Base-by-base conservation (phyloP, 1,284 basidiomycete species). In the Irpex lacteus region DNA sequence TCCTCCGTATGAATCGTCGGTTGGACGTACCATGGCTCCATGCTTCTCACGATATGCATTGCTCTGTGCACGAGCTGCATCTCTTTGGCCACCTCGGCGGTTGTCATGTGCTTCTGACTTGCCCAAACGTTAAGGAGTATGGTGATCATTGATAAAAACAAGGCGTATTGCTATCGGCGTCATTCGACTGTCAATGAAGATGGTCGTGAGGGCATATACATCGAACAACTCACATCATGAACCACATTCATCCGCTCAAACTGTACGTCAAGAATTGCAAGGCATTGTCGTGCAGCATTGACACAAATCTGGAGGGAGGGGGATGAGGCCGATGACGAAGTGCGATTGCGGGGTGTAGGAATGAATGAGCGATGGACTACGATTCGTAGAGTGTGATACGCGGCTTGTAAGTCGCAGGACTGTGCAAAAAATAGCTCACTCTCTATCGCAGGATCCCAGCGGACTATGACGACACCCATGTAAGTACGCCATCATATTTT, bases 291-390 rank as follows among this genome's bases (percentile, higher is more conserved):
- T 9, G 40, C 40, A 15, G 40, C 40, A 44, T 44, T 7, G 15
- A 15, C 15, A 44, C 40, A 11, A 11, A 44, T 9, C 40, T 9
- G 15, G 40, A 44, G 40, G 40, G 15, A 44, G 40, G 40, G 40
- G 8, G 40, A 44, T 5, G 15, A 44, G 11, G 40, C 1, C 40
- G 15, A 44, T 1, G 40, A 44, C 15, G 40, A 44, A 9, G 40
- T 11, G 40, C 15, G 40, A 44, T 85, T 85, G 53, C 80, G 79
- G 0, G 85, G 83, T 0, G 87, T 85, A 0, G 91, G 90, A 62
- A 95, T 92, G 76, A 94, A 95, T 0, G 91, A 90, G 6, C 92
- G 83, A 71, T 95, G 93, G 53, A 94, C 87, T 50, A 90, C 81
- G 70, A 95, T 94, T 69, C 90, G 90, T 13, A 89, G 78, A 64